Evolutionary conservation across 2,329 filamentous ascomycete species (phyloP).

Genomic region (Xylaria sp.): DNA sequence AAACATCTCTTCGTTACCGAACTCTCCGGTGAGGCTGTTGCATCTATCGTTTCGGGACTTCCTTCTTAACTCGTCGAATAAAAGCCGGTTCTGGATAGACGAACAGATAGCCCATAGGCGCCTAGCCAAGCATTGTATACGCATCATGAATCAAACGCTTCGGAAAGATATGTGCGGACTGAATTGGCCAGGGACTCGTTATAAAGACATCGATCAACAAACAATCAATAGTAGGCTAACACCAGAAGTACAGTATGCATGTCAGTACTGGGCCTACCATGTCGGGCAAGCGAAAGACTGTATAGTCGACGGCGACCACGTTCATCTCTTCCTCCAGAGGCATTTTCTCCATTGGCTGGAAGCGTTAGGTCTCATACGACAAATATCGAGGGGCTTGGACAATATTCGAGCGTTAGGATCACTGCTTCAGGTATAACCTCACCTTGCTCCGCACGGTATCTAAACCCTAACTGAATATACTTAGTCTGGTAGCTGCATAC

Average conservation of each 20-base stretch:
- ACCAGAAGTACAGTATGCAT: constrained; percentile 46
- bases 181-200: constrained; percentile 38
- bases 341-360: constrained; percentile 53
- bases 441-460: not conserved
- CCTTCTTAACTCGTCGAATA: constrained; percentile 17
- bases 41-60: constrained; percentile 33
- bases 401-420: constrained; percentile 2
- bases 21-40: constrained; percentile 7
- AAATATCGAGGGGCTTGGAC: constrained; percentile 16
- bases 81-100: constrained; percentile 28
- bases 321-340: constrained; percentile 46
- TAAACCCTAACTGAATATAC: not conserved
- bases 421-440: constrained; percentile 1
- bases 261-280: constrained; percentile 49
- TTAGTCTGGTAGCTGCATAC: not conserved
- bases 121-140: constrained; percentile 37
- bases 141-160: constrained; percentile 46
- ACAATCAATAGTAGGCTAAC: constrained; percentile 15
- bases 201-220: not conserved
- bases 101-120: constrained; percentile 19
- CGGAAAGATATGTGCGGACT: not conserved
- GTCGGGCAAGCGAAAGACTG: constrained; percentile 40
- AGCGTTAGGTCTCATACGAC: constrained; percentile 47
- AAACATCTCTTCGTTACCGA: constrained; percentile 1
- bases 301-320: constrained; percentile 43